These are phyloP conservation scores for Sarocladium oryzae DNA, from an alignment of 2,329 filamentous ascomycete genomes.

Conservation along the genomic window DNA sequence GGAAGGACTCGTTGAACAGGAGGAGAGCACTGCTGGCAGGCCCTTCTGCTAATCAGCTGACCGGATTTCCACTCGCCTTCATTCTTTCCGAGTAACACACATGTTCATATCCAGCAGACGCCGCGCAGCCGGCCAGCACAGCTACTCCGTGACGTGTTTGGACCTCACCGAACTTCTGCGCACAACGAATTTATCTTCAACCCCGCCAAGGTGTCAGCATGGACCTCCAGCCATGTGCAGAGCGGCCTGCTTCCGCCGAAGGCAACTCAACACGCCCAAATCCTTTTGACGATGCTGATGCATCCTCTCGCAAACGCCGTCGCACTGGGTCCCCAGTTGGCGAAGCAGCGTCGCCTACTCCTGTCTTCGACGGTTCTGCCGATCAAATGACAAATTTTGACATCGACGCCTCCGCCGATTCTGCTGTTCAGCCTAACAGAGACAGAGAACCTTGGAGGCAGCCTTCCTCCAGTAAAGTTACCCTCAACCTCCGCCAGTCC, in stretches of 20 bases:
- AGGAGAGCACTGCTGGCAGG: no score
- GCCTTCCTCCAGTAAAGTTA: conserved; percentile 46
- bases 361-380: not conserved
- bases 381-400: not conserved
- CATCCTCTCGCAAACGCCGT: conserved; percentile 53
- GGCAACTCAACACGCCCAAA: conserved; percentile 57
- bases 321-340: conserved; percentile 35
- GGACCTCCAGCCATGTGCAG: conserved; percentile 43
- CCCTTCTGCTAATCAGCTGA: no score
- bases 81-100: conserved; percentile 35
- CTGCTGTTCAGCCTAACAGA: not conserved
- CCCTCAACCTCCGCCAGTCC: conserved; percentile 51
- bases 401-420: not conserved
- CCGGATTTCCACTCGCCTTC: no score
- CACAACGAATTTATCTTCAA: conserved; percentile 28
- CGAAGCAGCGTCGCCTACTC: not conserved
- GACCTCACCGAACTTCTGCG: conserved; percentile 28
- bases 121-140: conserved; percentile 44
- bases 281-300: conserved; percentile 55
- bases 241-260: conserved; percentile 56
- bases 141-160: conserved; percentile 44
- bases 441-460: not conserved
- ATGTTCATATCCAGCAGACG: conserved; percentile 51
- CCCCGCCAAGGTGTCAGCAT: conserved; percentile 49
- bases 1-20: no score